Evolutionary conservation across 129 eudicot genomes (phyloP), one percentile per base, ranked within the genome.

Genomic region (Helichrysum umbraculigerum): DNA sequence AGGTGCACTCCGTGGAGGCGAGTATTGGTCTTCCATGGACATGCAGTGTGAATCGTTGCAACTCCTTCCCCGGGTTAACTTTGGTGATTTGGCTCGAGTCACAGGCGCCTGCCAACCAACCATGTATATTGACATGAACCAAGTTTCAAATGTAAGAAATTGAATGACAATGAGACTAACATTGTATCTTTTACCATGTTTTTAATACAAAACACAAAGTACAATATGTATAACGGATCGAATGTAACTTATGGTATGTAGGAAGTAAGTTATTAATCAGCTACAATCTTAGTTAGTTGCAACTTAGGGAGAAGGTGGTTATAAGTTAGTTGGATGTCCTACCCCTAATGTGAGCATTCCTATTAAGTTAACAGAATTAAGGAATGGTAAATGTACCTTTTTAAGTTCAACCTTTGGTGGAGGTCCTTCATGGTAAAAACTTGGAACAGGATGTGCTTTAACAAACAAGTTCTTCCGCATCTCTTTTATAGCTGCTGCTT

Each of bases 371-470:
- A 72, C 65, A 54, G 33, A 19, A 72, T 17, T 28, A 41, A 17
- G 42, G 61, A 72, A 64, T 17, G 4, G 37, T 16, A n/a, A 37
- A 30, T 81, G 35, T 83, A 93, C 98, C 98, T 91, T 93, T 81
- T 93, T 93, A 61, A 77, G 97, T 77, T 91, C 97, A 59, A 69
- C 74, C 87, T 94, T 94, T 7, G 96, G 97, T 28, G 97, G 96
- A 78, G 97, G 96, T 54, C 90, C 96, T 85, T 89, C 89, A 19
- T 72, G 85, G 81, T 94, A 94, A 79, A 94, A 94, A 62, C 76
- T 89, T 32, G 99, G 99, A 77, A 94, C 90, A 60, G 96, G 97
- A 35, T 91, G 86, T 67, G 99, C 99, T 87, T 84, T 94, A 78
- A 82, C 81, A 65, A 74, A 79, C 90, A 94, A 70, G 84, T 37